Evolutionary conservation across 495 filamentous ascomycete species (phyloP).

Genomic region (Penicillium cosmopolitanum): DNA sequence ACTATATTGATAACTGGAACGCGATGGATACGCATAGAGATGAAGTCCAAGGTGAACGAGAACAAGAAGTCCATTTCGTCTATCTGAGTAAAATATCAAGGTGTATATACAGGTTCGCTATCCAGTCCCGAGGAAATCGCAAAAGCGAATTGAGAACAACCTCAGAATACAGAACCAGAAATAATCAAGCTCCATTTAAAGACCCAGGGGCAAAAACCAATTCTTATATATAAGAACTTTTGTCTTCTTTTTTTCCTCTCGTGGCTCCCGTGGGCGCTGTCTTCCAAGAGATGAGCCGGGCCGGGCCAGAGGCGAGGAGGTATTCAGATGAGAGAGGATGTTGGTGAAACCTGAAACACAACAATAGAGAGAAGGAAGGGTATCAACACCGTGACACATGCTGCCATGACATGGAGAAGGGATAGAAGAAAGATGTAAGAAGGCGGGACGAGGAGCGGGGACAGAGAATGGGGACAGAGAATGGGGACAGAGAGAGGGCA

Average conservation of each 20-base stretch:
- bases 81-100: slow-evolving; percentile 33
- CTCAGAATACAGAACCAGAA: slow-evolving; percentile 6
- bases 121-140: slow-evolving; percentile 20
- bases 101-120: slow-evolving; percentile 40
- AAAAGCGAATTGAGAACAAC: slow-evolving; percentile 4
- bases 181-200: slow-evolving; percentile 8
- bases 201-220: not conserved
- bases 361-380: slow-evolving; percentile 34
- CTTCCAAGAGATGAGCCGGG: slow-evolving; percentile 7
- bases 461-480: slow-evolving; percentile 22
- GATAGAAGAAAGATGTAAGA: slow-evolving; percentile 16
- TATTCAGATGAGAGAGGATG: slow-evolving; percentile 5
- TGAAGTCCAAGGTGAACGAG: slow-evolving; percentile 7
- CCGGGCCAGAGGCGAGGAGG: slow-evolving; percentile 1
- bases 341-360: slow-evolving; percentile 19
- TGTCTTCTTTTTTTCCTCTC: slow-evolving; percentile 18
- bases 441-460: slow-evolving; percentile 11
- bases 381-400: slow-evolving; percentile 57
- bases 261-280: not conserved
- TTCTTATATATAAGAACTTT: slow-evolving; percentile 12
- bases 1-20: too few relatives aligned
- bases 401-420: slow-evolving; percentile 31
- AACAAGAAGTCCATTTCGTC: slow-evolving; percentile 37
- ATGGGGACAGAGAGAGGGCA: slow-evolving; percentile 26
- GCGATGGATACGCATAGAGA: not conserved